Conservation (phyloP, 73 alveolate genomes). For the Paramecium sexaurelia region DNA sequence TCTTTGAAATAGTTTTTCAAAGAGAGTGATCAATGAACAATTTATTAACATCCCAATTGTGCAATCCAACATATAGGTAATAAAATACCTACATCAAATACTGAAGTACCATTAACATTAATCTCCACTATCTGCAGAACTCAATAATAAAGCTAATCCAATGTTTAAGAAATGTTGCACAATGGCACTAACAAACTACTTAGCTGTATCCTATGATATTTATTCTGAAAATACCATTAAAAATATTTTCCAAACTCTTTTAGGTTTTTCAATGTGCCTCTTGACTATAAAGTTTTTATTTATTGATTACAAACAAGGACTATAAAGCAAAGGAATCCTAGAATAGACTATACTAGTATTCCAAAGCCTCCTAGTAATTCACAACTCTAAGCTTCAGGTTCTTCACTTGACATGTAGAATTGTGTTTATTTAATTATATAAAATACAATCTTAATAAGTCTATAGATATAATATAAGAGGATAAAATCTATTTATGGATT, state of each 20-base stretch:
- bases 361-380: constrained; percentile 49
- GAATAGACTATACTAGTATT: not conserved
- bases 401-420: constrained; percentile 7
- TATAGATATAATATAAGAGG: too few species aligned
- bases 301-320: constrained; percentile 27
- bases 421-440: not conserved
- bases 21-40: constrained; percentile 1
- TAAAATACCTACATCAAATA: not conserved
- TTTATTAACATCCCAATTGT: constrained; percentile 4
- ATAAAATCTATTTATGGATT: too few species aligned
- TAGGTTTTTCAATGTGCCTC: constrained; percentile 44
- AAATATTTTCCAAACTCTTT: constrained; percentile 38
- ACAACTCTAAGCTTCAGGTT: not conserved
- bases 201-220: not conserved
- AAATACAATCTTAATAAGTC: not conserved
- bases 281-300: not conserved
- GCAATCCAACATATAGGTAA: constrained; percentile 50
- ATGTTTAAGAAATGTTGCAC: constrained; percentile 43
- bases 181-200: constrained; percentile 13
- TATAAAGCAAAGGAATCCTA: constrained; percentile 38
- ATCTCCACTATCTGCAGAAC: constrained; percentile 34
- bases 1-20: constrained; percentile 14
- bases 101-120: constrained; percentile 20
- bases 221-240: not conserved
- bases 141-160: constrained; percentile 37